phyloP scores from a whole-genome alignment of 768 basidiomycete genomes.

The Serendipita indica region DNA sequence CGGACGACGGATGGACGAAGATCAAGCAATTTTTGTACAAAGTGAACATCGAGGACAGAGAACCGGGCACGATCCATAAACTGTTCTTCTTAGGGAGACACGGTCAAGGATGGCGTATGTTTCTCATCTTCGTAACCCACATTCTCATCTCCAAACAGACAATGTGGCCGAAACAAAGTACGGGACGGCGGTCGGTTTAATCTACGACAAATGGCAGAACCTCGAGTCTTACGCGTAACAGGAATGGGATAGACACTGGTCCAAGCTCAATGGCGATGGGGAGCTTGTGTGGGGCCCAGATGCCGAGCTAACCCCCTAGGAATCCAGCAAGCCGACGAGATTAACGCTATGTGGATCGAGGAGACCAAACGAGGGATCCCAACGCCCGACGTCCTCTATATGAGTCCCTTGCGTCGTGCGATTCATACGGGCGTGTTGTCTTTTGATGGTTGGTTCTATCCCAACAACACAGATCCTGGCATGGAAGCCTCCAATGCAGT shows the following conservation, averaged over 20 bases:
- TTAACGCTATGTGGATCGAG: constrained; percentile 31
- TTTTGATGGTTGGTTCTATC: constrained; percentile 26
- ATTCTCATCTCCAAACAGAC: constrained; percentile 28
- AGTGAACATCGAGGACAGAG: constrained; percentile 32
- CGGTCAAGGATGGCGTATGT: constrained; percentile 58
- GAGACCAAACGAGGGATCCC: constrained; percentile 33
- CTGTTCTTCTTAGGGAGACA: constrained; percentile 53
- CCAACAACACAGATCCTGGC: not conserved
- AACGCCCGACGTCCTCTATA: constrained; percentile 40
- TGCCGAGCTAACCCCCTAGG: constrained; percentile 48
- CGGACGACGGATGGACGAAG: constrained; percentile 34
- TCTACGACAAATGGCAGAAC: not conserved
- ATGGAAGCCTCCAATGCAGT: not conserved
- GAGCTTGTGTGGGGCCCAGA: constrained; percentile 65
- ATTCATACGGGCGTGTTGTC: constrained; percentile 40
- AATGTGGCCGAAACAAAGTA: constrained; percentile 52
- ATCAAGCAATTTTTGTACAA: constrained; percentile 29
- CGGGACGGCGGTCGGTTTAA: constrained; percentile 27
- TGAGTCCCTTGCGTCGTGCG: constrained; percentile 50
- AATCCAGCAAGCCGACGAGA: constrained; percentile 36
- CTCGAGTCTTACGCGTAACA: not conserved
- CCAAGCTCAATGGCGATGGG: constrained; percentile 47
- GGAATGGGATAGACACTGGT: constrained; percentile 28
- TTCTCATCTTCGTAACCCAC: not conserved
- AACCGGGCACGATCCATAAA: constrained; percentile 35